Conservation (phyloP, 129 eudicot species). For the Ambrosia artemisiifolia region DNA sequence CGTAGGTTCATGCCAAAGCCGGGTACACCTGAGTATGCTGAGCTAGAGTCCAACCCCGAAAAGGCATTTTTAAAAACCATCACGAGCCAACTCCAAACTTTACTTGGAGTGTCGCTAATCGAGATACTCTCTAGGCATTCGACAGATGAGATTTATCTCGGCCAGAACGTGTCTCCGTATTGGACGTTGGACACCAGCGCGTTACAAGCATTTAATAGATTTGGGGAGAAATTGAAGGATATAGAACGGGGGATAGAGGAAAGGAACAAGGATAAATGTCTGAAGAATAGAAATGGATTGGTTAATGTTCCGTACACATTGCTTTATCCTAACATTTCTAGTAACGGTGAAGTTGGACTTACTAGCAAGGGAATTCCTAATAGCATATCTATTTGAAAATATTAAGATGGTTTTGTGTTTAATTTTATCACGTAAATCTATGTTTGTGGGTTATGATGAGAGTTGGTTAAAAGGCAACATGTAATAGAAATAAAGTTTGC, state of each 20-base stretch:
- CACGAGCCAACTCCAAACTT: constrained; percentile 49
- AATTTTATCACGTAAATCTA: neutral
- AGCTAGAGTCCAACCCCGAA: constrained; percentile 42
- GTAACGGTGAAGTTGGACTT: constrained; percentile 35
- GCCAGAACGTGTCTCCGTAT: constrained; percentile 42
- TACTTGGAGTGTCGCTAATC: constrained; percentile 46
- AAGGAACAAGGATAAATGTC: constrained; percentile 28
- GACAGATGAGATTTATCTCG: constrained; percentile 55
- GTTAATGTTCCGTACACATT: constrained; percentile 41
- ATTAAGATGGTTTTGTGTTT: neutral
- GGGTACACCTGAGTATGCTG: constrained; percentile 33
- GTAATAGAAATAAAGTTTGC: no score
- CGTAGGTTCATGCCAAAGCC: constrained; percentile 58
- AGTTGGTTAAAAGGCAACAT: no score
- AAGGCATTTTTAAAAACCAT: constrained; percentile 47
- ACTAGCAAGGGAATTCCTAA: constrained; percentile 62
- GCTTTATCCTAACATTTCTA: constrained; percentile 46
- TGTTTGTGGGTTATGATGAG: no score
- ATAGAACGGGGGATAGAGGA: constrained; percentile 33
- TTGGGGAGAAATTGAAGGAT: constrained; percentile 33
- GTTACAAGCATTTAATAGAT: constrained; percentile 35
- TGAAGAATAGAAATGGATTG: constrained; percentile 45
- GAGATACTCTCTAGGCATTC: constrained; percentile 55
- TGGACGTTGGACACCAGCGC: constrained; percentile 50
- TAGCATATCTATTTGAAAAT: constrained; percentile 35